phyloP scores from a whole-genome alignment of 108 stramenopile genomes.

The Cyclotella kingstonii region DNA sequence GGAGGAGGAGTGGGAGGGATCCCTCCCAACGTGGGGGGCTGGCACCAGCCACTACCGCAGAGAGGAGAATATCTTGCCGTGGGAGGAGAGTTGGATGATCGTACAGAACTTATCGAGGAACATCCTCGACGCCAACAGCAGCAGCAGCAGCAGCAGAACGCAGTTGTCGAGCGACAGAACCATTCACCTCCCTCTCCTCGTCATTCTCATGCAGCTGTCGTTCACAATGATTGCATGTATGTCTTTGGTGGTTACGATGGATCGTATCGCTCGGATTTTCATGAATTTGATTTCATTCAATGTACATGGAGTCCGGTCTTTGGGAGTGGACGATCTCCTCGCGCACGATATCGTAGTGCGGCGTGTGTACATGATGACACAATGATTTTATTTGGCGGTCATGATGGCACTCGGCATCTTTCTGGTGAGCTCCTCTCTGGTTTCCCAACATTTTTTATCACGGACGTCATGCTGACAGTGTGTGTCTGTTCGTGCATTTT shows the following conservation, averaged over 20 bases:
- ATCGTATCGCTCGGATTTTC: constrained; percentile 87
- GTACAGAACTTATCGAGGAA: constrained; percentile 4
- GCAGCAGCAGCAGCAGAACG: constrained; percentile 4
- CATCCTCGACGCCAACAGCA: constrained; percentile 5
- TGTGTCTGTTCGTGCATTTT: not conserved
- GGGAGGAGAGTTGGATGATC: not conserved
- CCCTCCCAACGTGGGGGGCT: too few relatives aligned
- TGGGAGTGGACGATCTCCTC: constrained; percentile 80
- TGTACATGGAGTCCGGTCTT: constrained; percentile 74
- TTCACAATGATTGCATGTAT: constrained; percentile 77
- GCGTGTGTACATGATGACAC: constrained; percentile 72
- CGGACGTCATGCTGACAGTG: not conserved
- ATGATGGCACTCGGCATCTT: constrained; percentile 96
- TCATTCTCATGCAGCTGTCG: constrained; percentile 94
- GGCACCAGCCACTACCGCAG: too few relatives aligned
- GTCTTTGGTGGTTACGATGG: constrained; percentile 95
- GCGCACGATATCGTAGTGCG: constrained; percentile 95
- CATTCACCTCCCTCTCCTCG: constrained; percentile 80
- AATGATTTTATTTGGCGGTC: constrained; percentile 91
- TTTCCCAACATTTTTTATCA: not conserved
- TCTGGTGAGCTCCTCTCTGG: not conserved
- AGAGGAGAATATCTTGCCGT: too few relatives aligned
- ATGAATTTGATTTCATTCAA: constrained; percentile 82
- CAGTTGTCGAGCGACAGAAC: constrained; percentile 4
- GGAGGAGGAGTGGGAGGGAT: constrained; percentile 27